Evolutionary conservation across 2,329 filamentous ascomycete species (phyloP), one percentile per base, ranked within the genome.

Genomic region (Cordyceps militaris): DNA sequence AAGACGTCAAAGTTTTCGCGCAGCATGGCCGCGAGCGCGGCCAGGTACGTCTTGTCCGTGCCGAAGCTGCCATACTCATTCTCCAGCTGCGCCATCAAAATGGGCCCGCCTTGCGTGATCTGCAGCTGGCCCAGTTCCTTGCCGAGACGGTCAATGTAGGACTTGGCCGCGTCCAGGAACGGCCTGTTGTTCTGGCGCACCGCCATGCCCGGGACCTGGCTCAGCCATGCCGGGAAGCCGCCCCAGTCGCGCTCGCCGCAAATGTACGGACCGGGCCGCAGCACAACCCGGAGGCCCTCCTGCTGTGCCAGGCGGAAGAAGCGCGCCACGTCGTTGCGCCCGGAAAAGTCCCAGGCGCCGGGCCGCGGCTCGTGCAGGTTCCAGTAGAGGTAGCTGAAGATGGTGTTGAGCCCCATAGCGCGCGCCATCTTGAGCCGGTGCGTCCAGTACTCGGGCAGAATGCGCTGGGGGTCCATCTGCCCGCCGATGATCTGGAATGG

Each of bases 361-460:
- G 63, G 71, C 0, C 59, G 61, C 4, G 74, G 74, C 63, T 79
- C 75, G 1, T 80, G 64, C 3, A 76, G 61, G 62, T 80, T 75
- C 78, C 78, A 81, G 63, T 74, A 80, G 4, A 79, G 66, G 62
- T 80, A 80, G 42, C 71, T 73, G 61, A 80, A 79, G 66, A 94
- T 84, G 59, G 83, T 78, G 60, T 83, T 79, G 51, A 93, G 74
- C 58, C 90, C 89, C 90, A 95, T 93, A 19, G 89, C 89, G 71
- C 85, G 87, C 36, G 88, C 89, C 73, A 92, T 94, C 73, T 93
- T 89, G 64, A 86, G 78, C 10, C 78, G 71, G 46, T 79, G 72
- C 16, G 68, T 64, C 77, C 77, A 80, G 63, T 78, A 78, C 28
- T 70, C 63, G 4, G 67, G 68, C 0, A 76, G 78, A 38, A 80